Evolutionary conservation across 2,329 filamentous ascomycete species (phyloP).

Genomic region (Colletotrichum filicis): DNA sequence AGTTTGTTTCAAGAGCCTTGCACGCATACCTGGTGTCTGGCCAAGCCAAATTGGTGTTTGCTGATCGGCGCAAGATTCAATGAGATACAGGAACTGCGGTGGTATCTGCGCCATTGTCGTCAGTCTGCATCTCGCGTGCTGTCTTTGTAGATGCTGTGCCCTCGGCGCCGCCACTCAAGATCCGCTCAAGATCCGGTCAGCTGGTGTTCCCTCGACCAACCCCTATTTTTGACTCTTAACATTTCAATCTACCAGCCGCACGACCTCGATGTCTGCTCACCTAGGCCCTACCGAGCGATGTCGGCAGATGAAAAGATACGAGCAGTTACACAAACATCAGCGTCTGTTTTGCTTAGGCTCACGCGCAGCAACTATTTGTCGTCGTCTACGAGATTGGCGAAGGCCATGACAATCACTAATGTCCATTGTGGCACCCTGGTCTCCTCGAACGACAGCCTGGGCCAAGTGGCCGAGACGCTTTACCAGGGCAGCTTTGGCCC

Average conservation of each 20-base stretch:
- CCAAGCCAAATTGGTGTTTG: not conserved
- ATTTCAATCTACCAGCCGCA: not conserved
- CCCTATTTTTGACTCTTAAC: not conserved
- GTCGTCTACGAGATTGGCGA: not conserved
- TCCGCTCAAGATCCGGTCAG: not conserved
- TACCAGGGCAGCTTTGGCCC: slow-evolving; percentile 19
- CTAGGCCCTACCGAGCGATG: not conserved
- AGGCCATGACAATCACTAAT: not conserved
- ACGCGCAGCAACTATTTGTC: not conserved
- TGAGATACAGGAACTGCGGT: not conserved
- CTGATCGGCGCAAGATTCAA: not conserved
- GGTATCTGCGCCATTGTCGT: not conserved
- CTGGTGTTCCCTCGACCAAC: not conserved
- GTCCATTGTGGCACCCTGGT: not conserved
- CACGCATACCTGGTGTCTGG: not conserved
- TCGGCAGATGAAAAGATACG: not conserved
- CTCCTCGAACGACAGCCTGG: not conserved
- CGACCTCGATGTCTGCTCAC: not conserved
- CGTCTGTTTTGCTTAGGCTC: not conserved
- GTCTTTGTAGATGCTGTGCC: not conserved
- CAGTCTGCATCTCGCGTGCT: not conserved
- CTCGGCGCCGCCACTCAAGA: not conserved
- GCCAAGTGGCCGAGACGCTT: slow-evolving; percentile 8
- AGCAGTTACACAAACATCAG: slow-evolving; percentile 5
- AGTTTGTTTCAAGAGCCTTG: not conserved